Percentiles rank a stretch among this genome's conserved stretches.
Evolutionary conservation across 2,329 filamentous ascomycete species (phyloP).

Genomic region (Sphaerulina populicola): DNA sequence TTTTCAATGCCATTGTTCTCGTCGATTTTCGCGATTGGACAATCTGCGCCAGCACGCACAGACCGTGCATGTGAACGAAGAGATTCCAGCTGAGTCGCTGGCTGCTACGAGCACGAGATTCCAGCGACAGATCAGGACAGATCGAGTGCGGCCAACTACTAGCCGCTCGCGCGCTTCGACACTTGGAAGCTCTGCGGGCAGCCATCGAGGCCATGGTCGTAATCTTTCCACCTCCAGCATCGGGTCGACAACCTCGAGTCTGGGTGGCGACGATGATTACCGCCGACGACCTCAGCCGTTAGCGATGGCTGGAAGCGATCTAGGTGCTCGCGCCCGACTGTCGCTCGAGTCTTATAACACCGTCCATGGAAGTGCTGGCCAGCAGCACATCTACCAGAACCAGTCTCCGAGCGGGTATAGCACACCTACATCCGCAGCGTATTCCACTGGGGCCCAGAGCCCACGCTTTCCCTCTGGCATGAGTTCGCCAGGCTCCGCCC

Average conservation of each 20-base stretch:
- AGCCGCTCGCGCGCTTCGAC: conserved; percentile 69
- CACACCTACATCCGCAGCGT: conserved; percentile 76
- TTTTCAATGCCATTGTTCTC: conserved; percentile 90
- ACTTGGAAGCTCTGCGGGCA: conserved; percentile 55
- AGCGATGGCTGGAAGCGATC: conserved; percentile 65
- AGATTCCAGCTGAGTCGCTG: conserved; percentile 87
- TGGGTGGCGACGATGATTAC: conserved; percentile 56
- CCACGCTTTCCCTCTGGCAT: conserved; percentile 63
- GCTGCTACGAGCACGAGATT: conserved; percentile 88
- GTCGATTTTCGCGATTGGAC: conserved; percentile 86
- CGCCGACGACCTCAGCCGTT: conserved; percentile 70
- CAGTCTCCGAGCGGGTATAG: conserved; percentile 66
- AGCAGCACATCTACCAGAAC: conserved; percentile 56
- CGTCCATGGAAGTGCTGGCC: conserved; percentile 55
- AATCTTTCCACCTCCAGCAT: conserved; percentile 88
- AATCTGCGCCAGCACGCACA: conserved; percentile 95
- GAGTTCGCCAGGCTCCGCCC: conserved; percentile 62
- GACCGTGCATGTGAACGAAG: conserved; percentile 94
- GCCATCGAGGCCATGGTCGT: conserved; percentile 68
- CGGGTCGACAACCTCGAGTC: conserved; percentile 61
- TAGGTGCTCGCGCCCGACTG: conserved; percentile 51
- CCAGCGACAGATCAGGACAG: conserved; percentile 82
- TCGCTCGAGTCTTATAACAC: conserved; percentile 57
- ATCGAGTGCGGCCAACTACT: conserved; percentile 66
- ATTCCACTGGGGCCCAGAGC: conserved; percentile 67